Evolutionary conservation across 2,329 filamentous ascomycete species (phyloP), one percentile per base, ranked within the genome.

Genomic region (Dendrostoma leiphaemia): DNA sequence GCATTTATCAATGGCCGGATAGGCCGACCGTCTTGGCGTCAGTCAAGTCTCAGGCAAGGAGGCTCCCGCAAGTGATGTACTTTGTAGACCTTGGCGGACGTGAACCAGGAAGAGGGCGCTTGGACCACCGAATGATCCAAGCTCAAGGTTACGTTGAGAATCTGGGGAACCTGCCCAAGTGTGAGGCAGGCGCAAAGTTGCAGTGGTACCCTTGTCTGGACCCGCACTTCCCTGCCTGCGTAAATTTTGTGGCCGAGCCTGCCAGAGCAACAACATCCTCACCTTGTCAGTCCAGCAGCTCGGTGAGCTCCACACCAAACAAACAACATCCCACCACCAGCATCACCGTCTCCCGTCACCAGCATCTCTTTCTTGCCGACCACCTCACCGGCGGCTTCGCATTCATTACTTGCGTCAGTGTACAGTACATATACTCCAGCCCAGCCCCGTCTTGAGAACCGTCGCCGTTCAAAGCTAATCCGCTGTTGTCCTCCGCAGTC

Each of bases 161-260:
- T 46, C 44, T 46, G 44, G 44, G 44, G 44, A 46, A 46, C 23
- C 19, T 24, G n/a, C n/a, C n/a, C n/a, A n/a, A n/a, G 7, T 26
- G 17, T 44, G 48, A 43, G 24, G 32, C 48, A 34, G 44, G 48
- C 48, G 48, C 38, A 23, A 6, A 19, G 37, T 29, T 19, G 12
- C 19, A 23, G 8, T 15, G 21, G 19, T 19, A 26, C 34, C 34
- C 35, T 31, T 24, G 21, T 34, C 28, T 24, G 15, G 41, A 23
- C 26, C 41, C 44, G 17, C 29, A 32, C 28, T 41, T 41, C 44
- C 53, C 29, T 34, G 29, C n/a, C 44, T 32, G 44, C 44, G 44
- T 46, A 53, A 56, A 56, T 53, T 56, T 56, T 53, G 50, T 56
- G 49, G 54, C 54, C 54, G 49, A 56, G 38, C 53, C 48, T 51